phyloP scores from a whole-genome alignment of 306 rosid genomes.

The Corylus avellana region DNA sequence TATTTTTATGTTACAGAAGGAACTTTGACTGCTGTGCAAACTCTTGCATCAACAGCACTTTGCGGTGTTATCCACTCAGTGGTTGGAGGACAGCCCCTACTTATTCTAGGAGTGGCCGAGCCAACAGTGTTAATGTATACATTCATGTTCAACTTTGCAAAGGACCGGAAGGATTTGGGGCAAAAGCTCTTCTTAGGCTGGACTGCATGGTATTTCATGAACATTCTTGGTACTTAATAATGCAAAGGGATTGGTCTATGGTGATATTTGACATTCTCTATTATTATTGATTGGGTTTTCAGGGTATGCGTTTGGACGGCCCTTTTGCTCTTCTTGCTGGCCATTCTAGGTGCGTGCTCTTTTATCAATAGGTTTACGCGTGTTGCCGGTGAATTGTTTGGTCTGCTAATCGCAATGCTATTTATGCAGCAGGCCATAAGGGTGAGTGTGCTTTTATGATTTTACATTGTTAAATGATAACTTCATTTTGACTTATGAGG shows the following conservation, averaged over 20 bases:
- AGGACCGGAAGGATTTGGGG: constrained; percentile 86
- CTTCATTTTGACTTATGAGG: not conserved
- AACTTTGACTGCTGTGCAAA: constrained; percentile 90
- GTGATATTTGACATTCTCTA: constrained; percentile 27
- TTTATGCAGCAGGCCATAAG: constrained; percentile 97
- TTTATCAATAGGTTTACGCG: constrained; percentile 93
- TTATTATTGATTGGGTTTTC: constrained; percentile 18
- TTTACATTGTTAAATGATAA: not conserved
- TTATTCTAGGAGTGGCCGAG: constrained; percentile 94
- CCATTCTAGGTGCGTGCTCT: constrained; percentile 90
- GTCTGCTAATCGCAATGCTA: constrained; percentile 90
- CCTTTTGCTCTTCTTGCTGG: constrained; percentile 80
- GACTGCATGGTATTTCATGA: constrained; percentile 84
- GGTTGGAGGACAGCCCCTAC: constrained; percentile 96
- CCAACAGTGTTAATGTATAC: constrained; percentile 97
- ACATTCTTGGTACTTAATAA: constrained; percentile 9
- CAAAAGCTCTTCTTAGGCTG: constrained; percentile 82
- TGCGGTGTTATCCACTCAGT: constrained; percentile 87
- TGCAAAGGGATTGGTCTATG: constrained; percentile 16
- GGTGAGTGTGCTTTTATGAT: constrained; percentile 47
- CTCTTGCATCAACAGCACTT: constrained; percentile 91
- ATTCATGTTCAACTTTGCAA: constrained; percentile 84
- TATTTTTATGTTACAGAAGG: constrained; percentile 62
- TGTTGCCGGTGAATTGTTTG: constrained; percentile 92
- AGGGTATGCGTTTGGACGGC: constrained; percentile 99